A percentile compares a stretch with the other conserved stretches of the same genome.
phyloP scores from a whole-genome alignment of 768 basidiomycete species.

The Holtermanniella nyarrowii region DNA sequence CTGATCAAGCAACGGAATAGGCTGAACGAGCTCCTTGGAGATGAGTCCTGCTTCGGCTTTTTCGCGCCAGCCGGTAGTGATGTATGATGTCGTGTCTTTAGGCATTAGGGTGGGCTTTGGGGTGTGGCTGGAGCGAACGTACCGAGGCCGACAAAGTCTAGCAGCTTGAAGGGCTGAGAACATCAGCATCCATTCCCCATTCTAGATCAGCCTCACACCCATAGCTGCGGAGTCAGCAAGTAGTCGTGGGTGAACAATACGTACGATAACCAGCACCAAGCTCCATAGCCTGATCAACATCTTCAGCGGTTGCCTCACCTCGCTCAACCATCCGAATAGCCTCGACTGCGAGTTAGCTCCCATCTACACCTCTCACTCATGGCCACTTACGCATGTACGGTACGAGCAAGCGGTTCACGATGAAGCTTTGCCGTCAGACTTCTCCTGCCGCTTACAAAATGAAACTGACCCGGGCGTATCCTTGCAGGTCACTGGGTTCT shows the following conservation, averaged over 20 bases:
- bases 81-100: conserved; percentile 40
- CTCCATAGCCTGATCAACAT: conserved; percentile 46
- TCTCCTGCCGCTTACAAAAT: background rate
- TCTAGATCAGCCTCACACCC: conserved; percentile 30
- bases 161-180: conserved; percentile 36
- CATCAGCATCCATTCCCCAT: conserved; percentile 3
- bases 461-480: conserved; percentile 43
- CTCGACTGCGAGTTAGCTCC: conserved; percentile 32
- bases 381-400: conserved; percentile 42
- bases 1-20: conserved; percentile 39
- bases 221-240: conserved; percentile 25
- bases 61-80: conserved; percentile 42
- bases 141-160: conserved; percentile 45
- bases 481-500: conserved; percentile 43
- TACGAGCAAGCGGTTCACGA: conserved; percentile 44
- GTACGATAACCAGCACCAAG: conserved; percentile 44
- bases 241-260: conserved; percentile 1
- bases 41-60: conserved; percentile 40
- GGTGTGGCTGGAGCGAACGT: conserved; percentile 3
- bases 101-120: background rate
- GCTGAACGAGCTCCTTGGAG: conserved; percentile 32
- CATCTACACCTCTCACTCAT: background rate
- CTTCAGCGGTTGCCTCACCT: conserved; percentile 43
- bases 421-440: conserved; percentile 33
- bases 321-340: conserved; percentile 45